These are phyloP conservation scores for Starmera dryadoides DNA, from an alignment of 805 yeast species.

Conservation along the genomic window DNA sequence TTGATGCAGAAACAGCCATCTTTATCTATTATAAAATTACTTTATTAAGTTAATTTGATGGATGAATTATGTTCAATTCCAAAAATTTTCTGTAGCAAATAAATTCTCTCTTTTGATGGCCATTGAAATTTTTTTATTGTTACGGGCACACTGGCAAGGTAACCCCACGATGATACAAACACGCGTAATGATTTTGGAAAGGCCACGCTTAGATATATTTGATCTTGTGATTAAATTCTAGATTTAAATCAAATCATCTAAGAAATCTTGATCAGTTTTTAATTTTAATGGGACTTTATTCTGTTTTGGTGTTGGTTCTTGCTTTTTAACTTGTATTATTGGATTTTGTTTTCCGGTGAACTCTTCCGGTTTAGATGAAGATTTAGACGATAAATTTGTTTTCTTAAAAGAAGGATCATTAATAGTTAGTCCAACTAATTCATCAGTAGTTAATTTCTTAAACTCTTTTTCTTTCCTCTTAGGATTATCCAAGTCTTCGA, in stretches of 20 bases:
- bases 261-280: not conserved
- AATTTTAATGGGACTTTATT: not conserved
- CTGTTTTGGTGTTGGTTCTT: conserved; percentile 4
- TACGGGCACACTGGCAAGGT: too few species aligned
- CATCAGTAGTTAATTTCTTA: conserved; percentile 5
- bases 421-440: conserved; percentile 7
- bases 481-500: conserved; percentile 4
- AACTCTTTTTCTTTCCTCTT: conserved; percentile 1
- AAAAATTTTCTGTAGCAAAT: too few species aligned
- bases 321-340: not conserved
- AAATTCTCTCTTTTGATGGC: too few species aligned
- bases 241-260: not conserved
- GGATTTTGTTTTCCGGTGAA: not conserved
- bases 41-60: too few species aligned
- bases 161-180: too few species aligned
- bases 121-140: too few species aligned
- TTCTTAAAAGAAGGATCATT: conserved; percentile 3
- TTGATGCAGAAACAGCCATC: conserved; percentile 64
- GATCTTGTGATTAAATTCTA: too few species aligned
- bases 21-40: not conserved
- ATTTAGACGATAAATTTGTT: not conserved
- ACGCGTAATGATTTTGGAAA: too few species aligned
- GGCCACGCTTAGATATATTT: too few species aligned
- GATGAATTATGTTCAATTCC: too few species aligned
- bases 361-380: not conserved